Base-by-base conservation (phyloP, 2,329 filamentous ascomycete species). In the Sporothrix sp. region DNA sequence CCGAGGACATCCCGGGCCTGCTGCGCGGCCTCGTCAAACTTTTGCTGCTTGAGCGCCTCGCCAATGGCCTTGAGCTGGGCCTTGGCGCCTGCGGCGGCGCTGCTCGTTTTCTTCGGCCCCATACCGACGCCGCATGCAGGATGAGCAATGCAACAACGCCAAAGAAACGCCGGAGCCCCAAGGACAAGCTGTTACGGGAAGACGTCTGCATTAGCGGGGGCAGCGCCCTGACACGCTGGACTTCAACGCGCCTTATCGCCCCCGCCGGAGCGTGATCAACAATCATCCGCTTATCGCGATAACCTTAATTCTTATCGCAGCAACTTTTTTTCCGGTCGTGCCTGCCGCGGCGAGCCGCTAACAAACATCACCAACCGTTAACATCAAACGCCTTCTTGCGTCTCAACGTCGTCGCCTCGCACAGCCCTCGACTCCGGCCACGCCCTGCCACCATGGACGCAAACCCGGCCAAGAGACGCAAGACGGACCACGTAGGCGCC, bases 11-110 rank as follows among this genome's bases (percentile, higher is more conserved):
- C 75, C 54, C 80, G 74, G 4, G 87, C 82, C 63, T 88, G 81
- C 27, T 77, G 70, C 46, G 83, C 74, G 38, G 85, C 88, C 61
- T 85, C 82, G 54, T 85, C 83, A 71, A 83, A 95, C 61, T 93
- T 84, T 60, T 86, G 78, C 54, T 82, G 76, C 62, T 87, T 85
- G 58, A 95, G 76, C 42, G 84, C 82, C 56, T 85, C 77, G 62
- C 84, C 86, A 57, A 93, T 85, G 58, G 83, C 80, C 70, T 95
- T 95, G 59, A 96, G 73, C 53, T 82, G 79, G 48, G 82, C 76
- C 70, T 95, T 95, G 63, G 72, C 65, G 55, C 66, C 66, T 37
- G 74, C 72, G 75, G 79, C 79, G 56, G 50, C 50, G 33, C 39
- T 28, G 35, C 52, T 64, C 60, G 44, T 36, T 51, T 51, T 56